Base-by-base conservation (phyloP, 2,329 filamentous ascomycete genomes). In the Claviceps pazoutovae region DNA sequence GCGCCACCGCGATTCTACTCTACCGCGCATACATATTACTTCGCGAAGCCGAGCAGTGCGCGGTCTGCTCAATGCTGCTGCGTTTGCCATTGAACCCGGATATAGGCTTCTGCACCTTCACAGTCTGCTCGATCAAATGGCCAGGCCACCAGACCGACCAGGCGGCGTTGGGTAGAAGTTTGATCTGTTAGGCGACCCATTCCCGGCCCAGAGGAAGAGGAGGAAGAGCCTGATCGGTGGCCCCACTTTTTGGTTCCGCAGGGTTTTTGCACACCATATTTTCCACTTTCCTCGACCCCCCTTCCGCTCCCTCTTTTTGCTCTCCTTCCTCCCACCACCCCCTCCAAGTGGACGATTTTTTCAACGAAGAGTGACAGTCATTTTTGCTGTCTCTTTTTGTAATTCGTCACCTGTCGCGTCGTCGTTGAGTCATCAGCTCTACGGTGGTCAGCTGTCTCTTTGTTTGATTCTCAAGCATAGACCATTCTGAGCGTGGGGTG, bases 371-470 rank as follows among this genome's bases (percentile, higher is more conserved):
- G 65, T 62, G 66, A 60, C 67, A 68, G 67, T 68, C 67, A 67
- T 66, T 68, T 60, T 62, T 63, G 62, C 67, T 70, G 67, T 68
- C 63, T 63, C 65, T 67, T 64, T 57, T 52, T 59, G 42, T 38
- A 43, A 45, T 62, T 63, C 61, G 61, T 62, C 58, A 59, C 59
- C 56, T 48, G 47, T 53, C 54, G 51, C 37, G 47, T 51, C 51
- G 44, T 49, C 51, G 44, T 52, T 49, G 50, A 51, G 48, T 52
- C 51, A 53, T 52, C 48, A 34, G 39, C n/a, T 39, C 5, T 5
- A 17, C n/a, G 48, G 50, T 52, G 53, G 50, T 48, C 45, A 47
- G 50, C 43, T 52, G 36, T 49, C 39, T 48, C 51, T 51, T 30
- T 49, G 36, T 49, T 55, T 51, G 37, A 46, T 54, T 51, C 51